These are phyloP conservation scores for Ophiobolus disseminans DNA, from an alignment of 2,329 filamentous ascomycete species.

Conservation along the genomic window DNA sequence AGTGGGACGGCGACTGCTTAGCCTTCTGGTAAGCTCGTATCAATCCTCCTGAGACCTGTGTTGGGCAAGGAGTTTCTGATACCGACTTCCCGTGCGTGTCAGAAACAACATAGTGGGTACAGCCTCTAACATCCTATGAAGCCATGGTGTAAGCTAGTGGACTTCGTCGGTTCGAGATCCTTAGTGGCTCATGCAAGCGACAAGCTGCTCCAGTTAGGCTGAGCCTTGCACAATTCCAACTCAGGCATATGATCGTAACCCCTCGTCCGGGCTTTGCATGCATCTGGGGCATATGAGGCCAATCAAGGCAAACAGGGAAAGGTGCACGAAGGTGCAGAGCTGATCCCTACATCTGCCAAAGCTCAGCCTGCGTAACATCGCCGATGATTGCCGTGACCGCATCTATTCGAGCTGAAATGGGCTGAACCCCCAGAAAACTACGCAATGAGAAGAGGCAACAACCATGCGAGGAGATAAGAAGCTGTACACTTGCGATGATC, in stretches of 20 bases:
- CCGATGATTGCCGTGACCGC: neutral
- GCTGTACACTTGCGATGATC: slow-evolving; percentile 4
- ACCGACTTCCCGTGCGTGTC: slow-evolving; percentile 33
- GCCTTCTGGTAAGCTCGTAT: slow-evolving; percentile 20
- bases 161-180: slow-evolving; percentile 16
- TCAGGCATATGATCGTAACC: slow-evolving; percentile 11
- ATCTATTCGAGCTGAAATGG: neutral
- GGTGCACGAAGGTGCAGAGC: neutral
- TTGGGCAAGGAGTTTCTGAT: slow-evolving; percentile 28
- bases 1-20: slow-evolving; percentile 24
- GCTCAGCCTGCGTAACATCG: slow-evolving; percentile 8
- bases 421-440: neutral
- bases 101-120: slow-evolving; percentile 21
- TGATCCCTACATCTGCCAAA: slow-evolving; percentile 1
- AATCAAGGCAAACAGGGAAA: slow-evolving; percentile 12
- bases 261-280: slow-evolving; percentile 27
- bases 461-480: neutral
- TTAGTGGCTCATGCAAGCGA: slow-evolving; percentile 20
- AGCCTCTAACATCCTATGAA: slow-evolving; percentile 19
- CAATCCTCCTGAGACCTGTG: slow-evolving; percentile 9
- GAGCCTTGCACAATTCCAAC: slow-evolving; percentile 8
- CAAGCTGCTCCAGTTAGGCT: slow-evolving; percentile 8
- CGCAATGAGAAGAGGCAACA: neutral
- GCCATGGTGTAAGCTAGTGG: slow-evolving; percentile 9
- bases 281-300: neutral